Conservation (phyloP, 495 filamentous ascomycete species). For the Podospora bellae-mahoneyi region DNA sequence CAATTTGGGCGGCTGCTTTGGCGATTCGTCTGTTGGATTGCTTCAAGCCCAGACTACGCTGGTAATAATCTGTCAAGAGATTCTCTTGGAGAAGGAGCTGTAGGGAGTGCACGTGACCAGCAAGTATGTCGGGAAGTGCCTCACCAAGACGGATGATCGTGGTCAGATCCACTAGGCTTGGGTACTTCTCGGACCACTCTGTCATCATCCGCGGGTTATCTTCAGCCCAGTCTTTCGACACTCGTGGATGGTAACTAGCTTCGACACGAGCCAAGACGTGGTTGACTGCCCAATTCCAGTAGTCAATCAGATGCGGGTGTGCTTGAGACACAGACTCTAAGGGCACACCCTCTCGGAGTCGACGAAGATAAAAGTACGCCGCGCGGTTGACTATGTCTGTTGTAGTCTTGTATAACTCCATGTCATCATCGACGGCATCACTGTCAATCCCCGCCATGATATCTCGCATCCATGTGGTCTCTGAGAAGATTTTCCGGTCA, state of each 20-base stretch:
- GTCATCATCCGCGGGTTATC: not conserved
- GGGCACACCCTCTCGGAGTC: not conserved
- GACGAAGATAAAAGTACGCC: not conserved
- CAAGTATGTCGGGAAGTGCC: not conserved
- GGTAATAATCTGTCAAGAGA: not conserved
- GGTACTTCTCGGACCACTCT: not conserved
- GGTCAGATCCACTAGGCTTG: not conserved
- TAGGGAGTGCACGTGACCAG: not conserved
- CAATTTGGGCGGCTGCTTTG: not conserved
- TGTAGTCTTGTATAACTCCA: not conserved
- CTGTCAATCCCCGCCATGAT: not conserved
- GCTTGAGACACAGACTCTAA: not conserved
- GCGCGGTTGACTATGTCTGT: not conserved
- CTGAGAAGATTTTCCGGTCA: not conserved
- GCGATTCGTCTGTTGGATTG: not conserved
- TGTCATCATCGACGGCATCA: not conserved
- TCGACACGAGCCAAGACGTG: not conserved
- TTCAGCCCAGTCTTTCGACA: not conserved
- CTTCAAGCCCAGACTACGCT: not conserved
- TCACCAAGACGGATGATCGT: not conserved
- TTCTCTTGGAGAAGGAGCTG: not conserved
- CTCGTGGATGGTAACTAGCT: not conserved
- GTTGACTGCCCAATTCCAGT: not conserved
- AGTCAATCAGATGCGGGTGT: not conserved
- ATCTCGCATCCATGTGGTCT: not conserved